A percentile compares a stretch with the other conserved stretches of the same genome.
These are phyloP conservation scores for Colletotrichum musicola DNA, from an alignment of 2,329 filamentous ascomycete species.

Conservation along the genomic window DNA sequence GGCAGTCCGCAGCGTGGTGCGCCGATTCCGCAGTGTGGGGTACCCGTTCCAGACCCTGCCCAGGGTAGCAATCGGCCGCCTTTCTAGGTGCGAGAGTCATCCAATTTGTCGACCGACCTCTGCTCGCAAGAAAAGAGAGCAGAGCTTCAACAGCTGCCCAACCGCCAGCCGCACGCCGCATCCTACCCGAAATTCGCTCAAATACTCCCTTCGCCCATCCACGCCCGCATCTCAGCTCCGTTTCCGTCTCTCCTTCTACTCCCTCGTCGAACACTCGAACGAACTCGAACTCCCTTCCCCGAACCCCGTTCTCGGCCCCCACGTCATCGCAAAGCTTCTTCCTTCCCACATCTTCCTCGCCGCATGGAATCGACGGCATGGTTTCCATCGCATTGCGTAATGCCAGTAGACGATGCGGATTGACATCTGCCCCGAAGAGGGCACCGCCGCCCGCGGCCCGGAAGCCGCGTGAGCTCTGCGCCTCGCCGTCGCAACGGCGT, in stretches of 20 bases:
- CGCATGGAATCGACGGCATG: slow-evolving; percentile 58
- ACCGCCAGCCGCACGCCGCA: slow-evolving; percentile 1
- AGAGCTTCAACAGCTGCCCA: slow-evolving; percentile 39
- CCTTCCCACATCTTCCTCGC: background rate
- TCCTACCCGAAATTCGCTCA: slow-evolving; percentile 32
- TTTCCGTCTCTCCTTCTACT: background rate
- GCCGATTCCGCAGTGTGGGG: slow-evolving; percentile 40
- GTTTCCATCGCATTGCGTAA: slow-evolving; percentile 59
- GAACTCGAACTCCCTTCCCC: background rate
- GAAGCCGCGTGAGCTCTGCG: slow-evolving; percentile 22
- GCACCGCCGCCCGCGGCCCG: background rate
- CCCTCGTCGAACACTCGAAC: background rate
- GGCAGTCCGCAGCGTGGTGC: slow-evolving; percentile 37
- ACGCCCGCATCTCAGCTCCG: too few species aligned
- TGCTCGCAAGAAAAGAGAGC: slow-evolving; percentile 6
- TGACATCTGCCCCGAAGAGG: slow-evolving; percentile 41
- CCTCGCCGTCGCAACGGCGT: slow-evolving; percentile 42
- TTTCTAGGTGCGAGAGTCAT: slow-evolving; percentile 37
- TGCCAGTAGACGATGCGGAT: slow-evolving; percentile 56
- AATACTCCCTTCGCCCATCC: slow-evolving; percentile 4
- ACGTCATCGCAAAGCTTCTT: background rate
- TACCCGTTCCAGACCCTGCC: slow-evolving; percentile 36
- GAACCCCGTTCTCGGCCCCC: background rate
- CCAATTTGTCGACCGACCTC: slow-evolving; percentile 32
- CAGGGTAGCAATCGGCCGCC: slow-evolving; percentile 34